These are phyloP conservation scores for Aaosphaeria arxii DNA, from an alignment of 2,329 filamentous ascomycete genomes.

Conservation along the genomic window DNA sequence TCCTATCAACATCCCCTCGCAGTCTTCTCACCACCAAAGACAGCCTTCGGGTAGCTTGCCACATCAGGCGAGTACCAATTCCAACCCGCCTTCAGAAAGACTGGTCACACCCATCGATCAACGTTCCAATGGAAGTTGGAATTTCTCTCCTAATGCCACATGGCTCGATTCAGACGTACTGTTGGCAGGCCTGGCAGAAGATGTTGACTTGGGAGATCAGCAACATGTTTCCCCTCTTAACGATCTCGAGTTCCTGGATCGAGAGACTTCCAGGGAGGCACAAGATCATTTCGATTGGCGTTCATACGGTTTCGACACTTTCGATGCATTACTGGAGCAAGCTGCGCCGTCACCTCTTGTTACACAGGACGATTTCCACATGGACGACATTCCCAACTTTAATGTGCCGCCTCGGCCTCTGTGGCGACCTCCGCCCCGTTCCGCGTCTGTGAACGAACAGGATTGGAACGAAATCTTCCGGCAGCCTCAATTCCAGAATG, in stretches of 20 bases:
- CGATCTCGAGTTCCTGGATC: no score
- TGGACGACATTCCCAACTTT: no score
- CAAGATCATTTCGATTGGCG: neutral
- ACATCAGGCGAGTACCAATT: no score
- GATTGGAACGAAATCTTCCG: conserved; percentile 20
- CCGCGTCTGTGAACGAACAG: neutral
- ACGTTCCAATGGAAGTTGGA: neutral
- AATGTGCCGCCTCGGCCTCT: neutral
- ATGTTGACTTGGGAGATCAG: no score
- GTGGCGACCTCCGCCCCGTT: conserved; percentile 9
- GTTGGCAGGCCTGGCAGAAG: neutral
- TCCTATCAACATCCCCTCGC: no score
- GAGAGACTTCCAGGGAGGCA: neutral
- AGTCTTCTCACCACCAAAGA: no score
- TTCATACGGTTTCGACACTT: neutral
- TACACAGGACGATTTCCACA: neutral
- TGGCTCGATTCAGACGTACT: neutral
- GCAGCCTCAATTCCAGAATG: conserved; percentile 46
- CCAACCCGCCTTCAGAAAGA: no score
- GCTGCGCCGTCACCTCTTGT: neutral
- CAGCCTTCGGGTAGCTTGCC: no score
- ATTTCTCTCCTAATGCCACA: neutral
- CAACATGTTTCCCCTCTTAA: no score
- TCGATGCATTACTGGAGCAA: neutral
- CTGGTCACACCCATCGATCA: no score